A percentile compares a stretch with the other conserved stretches of the same genome.
phyloP scores from a whole-genome alignment of 176 grass and related monocot genomes.

The Saccharum spontaneum region DNA sequence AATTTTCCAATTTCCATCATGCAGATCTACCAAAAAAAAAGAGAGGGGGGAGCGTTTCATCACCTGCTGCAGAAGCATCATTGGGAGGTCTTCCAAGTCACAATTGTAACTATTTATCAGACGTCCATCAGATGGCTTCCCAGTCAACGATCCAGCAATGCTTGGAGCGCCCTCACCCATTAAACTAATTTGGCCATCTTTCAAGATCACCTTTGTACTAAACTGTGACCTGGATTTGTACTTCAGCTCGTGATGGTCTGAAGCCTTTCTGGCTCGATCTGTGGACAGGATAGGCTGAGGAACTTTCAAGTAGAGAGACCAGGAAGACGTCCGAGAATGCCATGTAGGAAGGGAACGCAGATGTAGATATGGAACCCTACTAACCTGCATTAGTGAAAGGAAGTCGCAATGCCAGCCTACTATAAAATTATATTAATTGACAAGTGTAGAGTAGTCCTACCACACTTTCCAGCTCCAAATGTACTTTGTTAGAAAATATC shows the following conservation, averaged over 20 bases:
- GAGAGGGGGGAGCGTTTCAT: conserved; percentile 1
- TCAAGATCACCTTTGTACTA: conserved; percentile 77
- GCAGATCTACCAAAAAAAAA: neutral
- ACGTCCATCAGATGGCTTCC: conserved; percentile 41
- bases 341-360: conserved; percentile 70
- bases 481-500: conserved; percentile 86
- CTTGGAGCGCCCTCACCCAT: conserved; percentile 70
- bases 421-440: conserved; percentile 10
- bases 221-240: conserved; percentile 70
- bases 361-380: conserved; percentile 80
- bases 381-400: conserved; percentile 62
- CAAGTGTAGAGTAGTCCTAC: conserved; percentile 44
- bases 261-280: conserved; percentile 35
- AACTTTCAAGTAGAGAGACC: conserved; percentile 84
- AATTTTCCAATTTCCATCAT: conserved; percentile 4
- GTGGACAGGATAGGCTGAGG: conserved; percentile 57
- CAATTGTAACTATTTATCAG: conserved; percentile 72
- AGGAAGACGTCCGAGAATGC: conserved; percentile 95
- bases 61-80: conserved; percentile 97
- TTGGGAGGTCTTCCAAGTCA: conserved; percentile 91
- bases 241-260: conserved; percentile 45
- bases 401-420: conserved; percentile 22
- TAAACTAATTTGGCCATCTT: conserved; percentile 88
- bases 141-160: conserved; percentile 64
- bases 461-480: conserved; percentile 76